These are phyloP conservation scores for Neopestalotiopsis rosae DNA, from an alignment of 2,329 filamentous ascomycete genomes.

Conservation along the genomic window DNA sequence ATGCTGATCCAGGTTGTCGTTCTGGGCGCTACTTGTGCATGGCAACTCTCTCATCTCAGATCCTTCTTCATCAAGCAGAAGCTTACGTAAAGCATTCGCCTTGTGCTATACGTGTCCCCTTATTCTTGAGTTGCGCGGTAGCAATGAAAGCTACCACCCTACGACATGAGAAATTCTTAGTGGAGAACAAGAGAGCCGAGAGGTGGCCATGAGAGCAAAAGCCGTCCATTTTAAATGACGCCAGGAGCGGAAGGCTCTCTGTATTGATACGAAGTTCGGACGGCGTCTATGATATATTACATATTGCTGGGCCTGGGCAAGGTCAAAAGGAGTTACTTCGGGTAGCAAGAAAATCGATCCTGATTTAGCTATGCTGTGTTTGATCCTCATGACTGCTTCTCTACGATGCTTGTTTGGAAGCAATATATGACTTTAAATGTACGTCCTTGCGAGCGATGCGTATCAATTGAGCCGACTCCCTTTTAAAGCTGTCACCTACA, in stretches of 20 bases:
- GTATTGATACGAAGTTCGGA: constrained; percentile 13
- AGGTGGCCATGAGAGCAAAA: not conserved
- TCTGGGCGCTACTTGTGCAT: constrained; percentile 86
- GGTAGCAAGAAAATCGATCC: constrained; percentile 9
- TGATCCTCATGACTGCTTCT: not conserved
- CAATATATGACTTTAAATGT: not conserved
- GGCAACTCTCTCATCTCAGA: constrained; percentile 94
- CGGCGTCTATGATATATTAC: constrained; percentile 7
- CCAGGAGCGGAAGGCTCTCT: not conserved
- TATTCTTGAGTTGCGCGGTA: not conserved
- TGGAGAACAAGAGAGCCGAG: not conserved
- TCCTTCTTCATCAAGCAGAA: constrained; percentile 99
- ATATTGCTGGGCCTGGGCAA: constrained; percentile 4
- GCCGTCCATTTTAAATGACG: not conserved
- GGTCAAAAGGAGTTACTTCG: constrained; percentile 6
- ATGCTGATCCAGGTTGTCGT: constrained; percentile 88
- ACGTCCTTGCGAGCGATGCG: not conserved
- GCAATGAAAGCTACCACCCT: not conserved
- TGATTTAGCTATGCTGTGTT: not conserved
- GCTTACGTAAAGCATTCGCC: constrained; percentile 71
- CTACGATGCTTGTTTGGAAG: not conserved
- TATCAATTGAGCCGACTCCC: too few relatives aligned
- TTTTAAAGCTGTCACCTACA: too few relatives aligned
- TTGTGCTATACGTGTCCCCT: not conserved
- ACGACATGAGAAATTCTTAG: not conserved